Evolutionary conservation across 345 rosid species (phyloP).

Genomic region (Passiflora organensis): DNA sequence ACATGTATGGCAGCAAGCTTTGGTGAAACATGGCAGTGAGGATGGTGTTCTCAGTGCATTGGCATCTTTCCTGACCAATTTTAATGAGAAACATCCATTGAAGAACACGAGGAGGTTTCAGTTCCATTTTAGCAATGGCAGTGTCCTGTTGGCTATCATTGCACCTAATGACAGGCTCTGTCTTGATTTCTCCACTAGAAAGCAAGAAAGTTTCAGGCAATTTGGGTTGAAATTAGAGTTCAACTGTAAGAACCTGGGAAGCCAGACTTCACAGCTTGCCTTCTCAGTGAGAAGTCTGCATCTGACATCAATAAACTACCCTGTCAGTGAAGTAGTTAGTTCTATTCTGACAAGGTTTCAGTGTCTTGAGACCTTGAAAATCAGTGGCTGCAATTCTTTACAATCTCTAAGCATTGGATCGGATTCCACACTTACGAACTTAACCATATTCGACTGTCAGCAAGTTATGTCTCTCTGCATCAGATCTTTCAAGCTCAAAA

Average conservation of each 20-base stretch:
- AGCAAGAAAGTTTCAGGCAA: conserved; percentile 13
- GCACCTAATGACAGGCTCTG: conserved; percentile 39
- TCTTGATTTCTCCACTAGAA: conserved; percentile 34
- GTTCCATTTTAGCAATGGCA: conserved; percentile 35
- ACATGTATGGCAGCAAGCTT: conserved; percentile 42
- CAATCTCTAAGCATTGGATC: conserved; percentile 43
- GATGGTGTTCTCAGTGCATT: conserved; percentile 33
- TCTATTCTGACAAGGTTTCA: conserved; percentile 34
- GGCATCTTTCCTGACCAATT: conserved; percentile 37
- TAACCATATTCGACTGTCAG: conserved; percentile 43
- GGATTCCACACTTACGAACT: conserved; percentile 33
- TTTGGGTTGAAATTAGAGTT: conserved; percentile 37
- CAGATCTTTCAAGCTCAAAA: conserved; percentile 36
- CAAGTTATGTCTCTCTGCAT: conserved; percentile 34
- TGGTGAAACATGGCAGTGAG: conserved; percentile 35
- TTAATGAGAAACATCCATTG: conserved; percentile 39
- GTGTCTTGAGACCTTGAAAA: conserved; percentile 47
- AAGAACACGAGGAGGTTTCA: conserved; percentile 38
- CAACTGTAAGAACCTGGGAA: conserved; percentile 15
- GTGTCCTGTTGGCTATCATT: conserved; percentile 34
- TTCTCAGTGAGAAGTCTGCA: conserved; percentile 44
- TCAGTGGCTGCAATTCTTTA: conserved; percentile 33
- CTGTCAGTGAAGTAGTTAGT: conserved; percentile 45
- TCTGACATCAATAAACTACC: conserved; percentile 32
- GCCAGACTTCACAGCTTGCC: conserved; percentile 19